phyloP scores from a whole-genome alignment of 2,329 filamentous ascomycete species.

The Harringtonia aguacate region DNA sequence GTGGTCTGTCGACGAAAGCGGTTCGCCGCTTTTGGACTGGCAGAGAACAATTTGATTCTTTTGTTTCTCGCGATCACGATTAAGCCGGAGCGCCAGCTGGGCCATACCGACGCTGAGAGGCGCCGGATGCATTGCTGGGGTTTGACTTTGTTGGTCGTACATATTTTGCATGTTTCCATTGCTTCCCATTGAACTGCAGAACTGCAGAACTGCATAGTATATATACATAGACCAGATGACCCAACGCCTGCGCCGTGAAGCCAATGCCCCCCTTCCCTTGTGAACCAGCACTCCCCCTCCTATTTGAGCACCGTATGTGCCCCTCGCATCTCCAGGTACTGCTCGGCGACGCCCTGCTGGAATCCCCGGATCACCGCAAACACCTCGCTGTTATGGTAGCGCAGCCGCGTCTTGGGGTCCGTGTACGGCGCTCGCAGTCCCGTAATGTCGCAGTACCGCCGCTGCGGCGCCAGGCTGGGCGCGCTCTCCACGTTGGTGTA shows the following conservation, averaged over 20 bases:
- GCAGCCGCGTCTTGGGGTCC: constrained; percentile 86
- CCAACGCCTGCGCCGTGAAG: too few relatives aligned
- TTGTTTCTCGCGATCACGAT: constrained; percentile 88
- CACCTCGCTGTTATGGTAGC: constrained; percentile 89
- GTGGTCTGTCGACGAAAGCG: constrained; percentile 56
- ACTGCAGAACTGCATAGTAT: neutral
- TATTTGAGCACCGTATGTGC: constrained; percentile 93
- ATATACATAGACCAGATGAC: neutral
- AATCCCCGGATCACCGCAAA: constrained; percentile 74
- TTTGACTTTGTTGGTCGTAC: constrained; percentile 94
- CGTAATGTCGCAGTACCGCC: constrained; percentile 92
- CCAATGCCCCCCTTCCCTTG: too few relatives aligned
- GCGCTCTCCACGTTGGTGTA: constrained; percentile 94
- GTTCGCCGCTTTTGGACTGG: constrained; percentile 28
- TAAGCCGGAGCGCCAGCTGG: constrained; percentile 95
- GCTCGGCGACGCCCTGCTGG: constrained; percentile 73
- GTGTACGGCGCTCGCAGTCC: constrained; percentile 84
- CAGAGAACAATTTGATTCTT: constrained; percentile 60
- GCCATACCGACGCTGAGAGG: constrained; percentile 67
- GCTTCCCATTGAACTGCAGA: neutral
- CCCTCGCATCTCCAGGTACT: constrained; percentile 79
- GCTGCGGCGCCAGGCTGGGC: constrained; percentile 73
- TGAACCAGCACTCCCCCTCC: too few relatives aligned
- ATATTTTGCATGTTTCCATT: constrained; percentile 20
- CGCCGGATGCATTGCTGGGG: constrained; percentile 73